These are phyloP conservation scores for Lodderomyces beijingensis DNA, from an alignment of 1,139 yeast species.

Conservation along the genomic window DNA sequence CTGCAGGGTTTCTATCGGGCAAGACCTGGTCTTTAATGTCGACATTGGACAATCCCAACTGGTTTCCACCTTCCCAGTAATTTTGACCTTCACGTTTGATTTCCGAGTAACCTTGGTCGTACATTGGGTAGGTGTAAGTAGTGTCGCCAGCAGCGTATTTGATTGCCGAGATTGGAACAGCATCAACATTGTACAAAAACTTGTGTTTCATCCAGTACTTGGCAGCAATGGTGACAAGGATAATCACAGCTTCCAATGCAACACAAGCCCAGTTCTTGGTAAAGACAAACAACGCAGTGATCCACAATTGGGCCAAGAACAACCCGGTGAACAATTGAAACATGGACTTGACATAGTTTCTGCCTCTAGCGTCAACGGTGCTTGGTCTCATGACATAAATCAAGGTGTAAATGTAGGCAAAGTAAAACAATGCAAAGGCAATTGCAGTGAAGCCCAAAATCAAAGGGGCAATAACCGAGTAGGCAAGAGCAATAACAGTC, in stretches of 20 bases:
- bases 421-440: constrained; percentile 45
- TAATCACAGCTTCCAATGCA: constrained; percentile 53
- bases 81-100: constrained; percentile 50
- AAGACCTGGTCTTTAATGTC: constrained; percentile 24
- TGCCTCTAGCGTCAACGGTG: constrained; percentile 55
- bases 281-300: constrained; percentile 65
- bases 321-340: constrained; percentile 64
- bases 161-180: constrained; percentile 73
- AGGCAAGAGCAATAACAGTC: constrained; percentile 35
- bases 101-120: constrained; percentile 63
- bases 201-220: constrained; percentile 55
- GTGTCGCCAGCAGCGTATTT: constrained; percentile 53
- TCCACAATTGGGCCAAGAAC: constrained; percentile 62
- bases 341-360: constrained; percentile 61
- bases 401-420: constrained; percentile 56
- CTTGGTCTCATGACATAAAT: constrained; percentile 56
- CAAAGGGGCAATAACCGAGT: constrained; percentile 42
- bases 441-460: constrained; percentile 45
- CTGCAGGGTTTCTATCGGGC: constrained; percentile 13
- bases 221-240: constrained; percentile 48
- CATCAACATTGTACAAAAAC: constrained; percentile 58
- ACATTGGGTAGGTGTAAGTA: constrained; percentile 45
- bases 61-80: constrained; percentile 46
- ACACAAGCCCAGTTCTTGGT: constrained; percentile 71
- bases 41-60: constrained; percentile 29